Evolutionary conservation across 805 yeast genomes (phyloP), one percentile per base, ranked within the genome.

Genomic region (Metschnikowia koreensis): DNA sequence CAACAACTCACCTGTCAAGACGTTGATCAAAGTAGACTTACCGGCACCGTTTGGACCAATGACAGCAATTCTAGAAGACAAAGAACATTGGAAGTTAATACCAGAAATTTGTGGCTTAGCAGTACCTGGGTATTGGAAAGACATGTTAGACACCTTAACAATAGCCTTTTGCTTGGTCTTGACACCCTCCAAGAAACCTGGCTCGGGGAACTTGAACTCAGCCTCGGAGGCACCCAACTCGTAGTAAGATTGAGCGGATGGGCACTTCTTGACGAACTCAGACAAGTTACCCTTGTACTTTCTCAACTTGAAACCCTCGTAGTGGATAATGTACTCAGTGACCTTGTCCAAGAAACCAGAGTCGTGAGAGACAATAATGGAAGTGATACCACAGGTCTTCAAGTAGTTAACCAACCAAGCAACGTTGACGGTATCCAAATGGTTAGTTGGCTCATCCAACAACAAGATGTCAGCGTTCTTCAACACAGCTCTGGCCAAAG

Each of bases 41-140:
- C 99, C 99, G 74, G 99, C 99, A 89, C 99, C 99, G 80, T 94
- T 94, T 79, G 99, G 99, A 79, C 99, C 99, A 82, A 94, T 93
- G 75, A 94, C 98, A 66, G 99, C 99, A 89, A 94, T 94, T 87
- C 99, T 93, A 44, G 99, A 93, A 59, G 98, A 93, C 73, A 94
- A 83, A 61, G 99, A 94, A 84, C 97, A 91, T 84, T 94, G 98
- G 97, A 94, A 94, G 77, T 86, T 86, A 66, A 94, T 86, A 79
- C 89, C 91, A 54, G 73, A 58, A 67, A 94, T 81, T 83, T 94
- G 99, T 68, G 99, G 99, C 81, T 89, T 91, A 65, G 87, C 55
- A 64, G 99, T 93, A 84, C 99, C 99, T 77, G 96, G 97, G 82
- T 94, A 94, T 86, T 93, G 98, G 97, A 94, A 94, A 67, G 96